Percentiles rank a stretch among this genome's conserved stretches.
Evolutionary conservation across 208 protist species (phyloP).

Genomic region (Borovskyia barvae): DNA sequence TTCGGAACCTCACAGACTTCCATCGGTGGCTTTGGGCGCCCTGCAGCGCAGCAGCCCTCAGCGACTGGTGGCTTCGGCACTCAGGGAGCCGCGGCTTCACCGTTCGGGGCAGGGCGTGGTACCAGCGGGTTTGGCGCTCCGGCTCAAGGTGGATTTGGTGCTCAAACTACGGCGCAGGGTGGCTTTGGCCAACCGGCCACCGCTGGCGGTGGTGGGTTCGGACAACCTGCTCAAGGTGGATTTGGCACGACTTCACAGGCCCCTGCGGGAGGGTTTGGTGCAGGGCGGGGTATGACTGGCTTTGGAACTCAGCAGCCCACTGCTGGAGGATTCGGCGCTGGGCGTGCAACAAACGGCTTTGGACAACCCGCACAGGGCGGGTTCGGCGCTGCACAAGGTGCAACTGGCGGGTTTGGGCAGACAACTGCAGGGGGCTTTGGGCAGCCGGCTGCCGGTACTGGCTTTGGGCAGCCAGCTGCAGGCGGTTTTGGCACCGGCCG

Average conservation of each 20-base stretch:
- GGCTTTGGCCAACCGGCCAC: constrained; percentile 25
- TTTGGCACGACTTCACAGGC: constrained; percentile 17
- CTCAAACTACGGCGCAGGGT: constrained; percentile 10
- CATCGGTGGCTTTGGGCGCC: constrained; percentile 12
- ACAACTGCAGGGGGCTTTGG: constrained; percentile 21
- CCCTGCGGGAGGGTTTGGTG: constrained; percentile 12
- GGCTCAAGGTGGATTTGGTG: constrained; percentile 2
- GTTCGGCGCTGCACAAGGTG: constrained; percentile 29
- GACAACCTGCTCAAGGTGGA: constrained; percentile 16
- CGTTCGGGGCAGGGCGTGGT: constrained; percentile 5
- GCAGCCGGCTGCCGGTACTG: constrained; percentile 5
- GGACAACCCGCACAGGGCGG: constrained; percentile 16
- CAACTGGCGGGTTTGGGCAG: constrained; percentile 30
- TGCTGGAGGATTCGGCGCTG: constrained; percentile 35
- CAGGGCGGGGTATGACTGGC: constrained; percentile 1
- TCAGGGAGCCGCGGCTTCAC: constrained; percentile 1
- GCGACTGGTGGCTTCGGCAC: constrained; percentile 16
- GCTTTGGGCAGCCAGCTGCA: constrained; percentile 32
- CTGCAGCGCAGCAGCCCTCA: constrained; percentile 10
- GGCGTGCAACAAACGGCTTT: constrained; percentile 23
- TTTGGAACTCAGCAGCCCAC: constrained; percentile 10
- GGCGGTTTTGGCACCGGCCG: constrained; percentile 29
- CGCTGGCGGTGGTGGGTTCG: constrained; percentile 24
- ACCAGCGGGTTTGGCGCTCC: constrained; percentile 30
- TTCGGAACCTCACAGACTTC: constrained; percentile 2